These are phyloP conservation scores for Lepidopterella palustris DNA, from an alignment of 495 filamentous ascomycete species.

Conservation along the genomic window DNA sequence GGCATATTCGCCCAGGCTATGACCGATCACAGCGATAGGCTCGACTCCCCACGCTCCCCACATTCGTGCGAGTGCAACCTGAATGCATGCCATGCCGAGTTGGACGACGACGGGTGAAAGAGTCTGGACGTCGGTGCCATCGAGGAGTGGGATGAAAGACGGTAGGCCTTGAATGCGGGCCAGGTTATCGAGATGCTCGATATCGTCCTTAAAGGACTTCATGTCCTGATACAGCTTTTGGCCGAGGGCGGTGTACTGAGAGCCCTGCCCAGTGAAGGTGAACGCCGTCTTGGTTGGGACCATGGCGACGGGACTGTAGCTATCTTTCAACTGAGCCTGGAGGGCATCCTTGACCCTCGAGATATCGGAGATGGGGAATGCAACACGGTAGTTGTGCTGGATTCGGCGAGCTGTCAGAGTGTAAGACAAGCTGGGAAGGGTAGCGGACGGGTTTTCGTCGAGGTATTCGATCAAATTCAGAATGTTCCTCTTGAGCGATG, in stretches of 20 bases:
- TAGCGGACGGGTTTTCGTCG: slow-evolving; percentile 42
- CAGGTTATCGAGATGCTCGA: slow-evolving; percentile 64
- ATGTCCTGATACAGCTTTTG: slow-evolving; percentile 61
- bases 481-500: slow-evolving; percentile 51
- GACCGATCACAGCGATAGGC: slow-evolving; percentile 73
- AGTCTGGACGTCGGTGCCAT: slow-evolving; percentile 52
- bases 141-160: slow-evolving; percentile 60
- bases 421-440: slow-evolving; percentile 39
- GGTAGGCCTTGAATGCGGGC: slow-evolving; percentile 63
- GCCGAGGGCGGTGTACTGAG: slow-evolving; percentile 58
- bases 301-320: slow-evolving; percentile 41
- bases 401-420: slow-evolving; percentile 42
- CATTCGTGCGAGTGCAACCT: slow-evolving; percentile 77
- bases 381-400: slow-evolving; percentile 43
- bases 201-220: slow-evolving; percentile 60
- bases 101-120: slow-evolving; percentile 72
- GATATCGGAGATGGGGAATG: slow-evolving; percentile 37
- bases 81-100: slow-evolving; percentile 67
- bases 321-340: slow-evolving; percentile 38
- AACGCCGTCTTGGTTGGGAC: slow-evolving; percentile 45
- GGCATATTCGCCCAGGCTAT: slow-evolving; percentile 85
- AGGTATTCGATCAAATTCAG: slow-evolving; percentile 47
- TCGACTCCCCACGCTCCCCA: slow-evolving; percentile 75
- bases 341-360: slow-evolving; percentile 36
- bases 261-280: slow-evolving; percentile 49